These are phyloP conservation scores for Rutstroemia sp. DNA, from an alignment of 2,329 filamentous ascomycete species.

Conservation along the genomic window DNA sequence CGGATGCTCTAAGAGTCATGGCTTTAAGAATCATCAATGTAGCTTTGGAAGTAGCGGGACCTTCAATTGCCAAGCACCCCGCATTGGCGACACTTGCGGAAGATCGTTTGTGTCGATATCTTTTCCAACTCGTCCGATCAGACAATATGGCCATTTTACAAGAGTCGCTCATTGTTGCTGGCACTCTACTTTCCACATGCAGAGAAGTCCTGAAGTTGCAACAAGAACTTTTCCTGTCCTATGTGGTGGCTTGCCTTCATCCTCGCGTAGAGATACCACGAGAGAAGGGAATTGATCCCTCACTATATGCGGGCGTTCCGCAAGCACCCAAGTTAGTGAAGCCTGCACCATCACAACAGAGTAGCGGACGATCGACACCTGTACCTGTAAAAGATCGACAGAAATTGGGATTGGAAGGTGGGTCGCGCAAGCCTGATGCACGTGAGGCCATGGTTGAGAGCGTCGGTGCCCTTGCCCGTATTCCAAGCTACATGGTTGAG, in stretches of 20 bases:
- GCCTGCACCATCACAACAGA: conserved; percentile 61
- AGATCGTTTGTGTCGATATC: conserved; percentile 84
- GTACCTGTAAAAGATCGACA: conserved; percentile 89
- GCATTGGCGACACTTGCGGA: conserved; percentile 81
- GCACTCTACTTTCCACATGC: conserved; percentile 85
- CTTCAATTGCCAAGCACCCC: conserved; percentile 88
- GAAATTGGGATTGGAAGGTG: conserved; percentile 86
- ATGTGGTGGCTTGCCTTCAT: conserved; percentile 88
- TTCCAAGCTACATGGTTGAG: conserved; percentile 91
- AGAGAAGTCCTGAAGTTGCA: conserved; percentile 87
- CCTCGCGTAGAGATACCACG: conserved; percentile 89
- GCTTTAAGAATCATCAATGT: conserved; percentile 95
- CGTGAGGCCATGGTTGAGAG: conserved; percentile 98
- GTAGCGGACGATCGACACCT: conserved; percentile 80
- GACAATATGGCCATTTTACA: conserved; percentile 95
- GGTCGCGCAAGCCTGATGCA: conserved; percentile 85
- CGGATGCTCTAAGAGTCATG: conserved; percentile 95
- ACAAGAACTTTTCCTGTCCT: conserved; percentile 92
- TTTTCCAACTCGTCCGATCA: conserved; percentile 93
- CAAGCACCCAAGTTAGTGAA: conserved; percentile 85
- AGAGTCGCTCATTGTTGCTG: conserved; percentile 85
- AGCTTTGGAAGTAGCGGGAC: conserved; percentile 89
- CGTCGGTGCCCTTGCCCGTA: conserved; percentile 81
- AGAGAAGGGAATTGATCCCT: conserved; percentile 83
- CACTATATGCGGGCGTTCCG: conserved; percentile 86